These are phyloP conservation scores for Hippophae gyantsensis DNA, from an alignment of 306 rosid genomes.

Conservation along the genomic window DNA sequence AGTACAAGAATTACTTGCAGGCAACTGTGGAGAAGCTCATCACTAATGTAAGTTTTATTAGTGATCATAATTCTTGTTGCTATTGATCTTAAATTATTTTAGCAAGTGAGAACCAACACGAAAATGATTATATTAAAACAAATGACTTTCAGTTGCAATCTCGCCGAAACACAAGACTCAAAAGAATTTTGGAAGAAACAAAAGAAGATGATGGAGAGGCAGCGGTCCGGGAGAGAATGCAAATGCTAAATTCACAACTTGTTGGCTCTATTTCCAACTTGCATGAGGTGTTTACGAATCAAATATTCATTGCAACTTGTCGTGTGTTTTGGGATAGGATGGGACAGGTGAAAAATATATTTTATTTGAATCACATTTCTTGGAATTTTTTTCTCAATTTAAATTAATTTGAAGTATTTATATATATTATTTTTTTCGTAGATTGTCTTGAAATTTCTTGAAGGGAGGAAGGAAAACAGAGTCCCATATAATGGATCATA, in stretches of 20 bases:
- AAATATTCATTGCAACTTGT: slow-evolving; percentile 61
- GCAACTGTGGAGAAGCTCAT: slow-evolving; percentile 84
- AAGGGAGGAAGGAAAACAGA: slow-evolving; percentile 92
- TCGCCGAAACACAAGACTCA: slow-evolving; percentile 59
- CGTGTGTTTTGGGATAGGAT: slow-evolving; percentile 92
- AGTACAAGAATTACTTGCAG: slow-evolving; percentile 87
- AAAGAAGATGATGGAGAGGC: slow-evolving; percentile 87
- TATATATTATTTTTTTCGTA: slow-evolving; percentile 16
- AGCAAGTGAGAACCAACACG: background rate
- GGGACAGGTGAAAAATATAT: slow-evolving; percentile 65
- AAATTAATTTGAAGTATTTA: slow-evolving; percentile 1
- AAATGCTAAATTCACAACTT: slow-evolving; percentile 62
- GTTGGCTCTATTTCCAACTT: slow-evolving; percentile 71
- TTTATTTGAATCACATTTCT: background rate
- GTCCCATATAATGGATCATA: slow-evolving; percentile 84
- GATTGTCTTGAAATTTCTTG: slow-evolving; percentile 78
- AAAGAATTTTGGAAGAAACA: slow-evolving; percentile 85
- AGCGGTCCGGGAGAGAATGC: slow-evolving; percentile 93
- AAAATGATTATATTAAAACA: background rate
- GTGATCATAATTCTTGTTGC: background rate
- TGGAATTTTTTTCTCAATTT: slow-evolving; percentile 8
- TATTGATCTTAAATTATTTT: background rate
- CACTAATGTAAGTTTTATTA: slow-evolving; percentile 54
- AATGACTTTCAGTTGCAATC: slow-evolving; percentile 55
- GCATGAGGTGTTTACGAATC: slow-evolving; percentile 79